A percentile compares a stretch with the other conserved stretches of the same genome.
phyloP scores from a whole-genome alignment of 441 rosid genomes.

The Biscutella laevigata region DNA sequence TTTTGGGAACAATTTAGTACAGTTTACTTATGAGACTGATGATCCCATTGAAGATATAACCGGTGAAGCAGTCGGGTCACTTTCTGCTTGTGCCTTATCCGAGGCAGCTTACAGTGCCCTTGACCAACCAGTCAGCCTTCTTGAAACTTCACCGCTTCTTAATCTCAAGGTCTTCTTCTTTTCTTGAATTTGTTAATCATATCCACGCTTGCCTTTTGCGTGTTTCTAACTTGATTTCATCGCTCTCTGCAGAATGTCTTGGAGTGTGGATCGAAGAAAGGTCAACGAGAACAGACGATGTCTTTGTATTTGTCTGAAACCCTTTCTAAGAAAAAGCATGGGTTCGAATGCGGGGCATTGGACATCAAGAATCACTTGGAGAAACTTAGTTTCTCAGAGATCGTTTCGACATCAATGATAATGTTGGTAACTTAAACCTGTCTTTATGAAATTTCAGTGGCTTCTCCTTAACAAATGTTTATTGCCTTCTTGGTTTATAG shows the following conservation, averaged over 20 bases:
- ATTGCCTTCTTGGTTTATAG: slow-evolving; percentile 32
- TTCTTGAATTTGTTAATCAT: background rate
- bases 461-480: slow-evolving; percentile 18
- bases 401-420: slow-evolving; percentile 63
- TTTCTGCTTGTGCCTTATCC: slow-evolving; percentile 78
- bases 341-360: slow-evolving; percentile 78
- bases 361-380: slow-evolving; percentile 76
- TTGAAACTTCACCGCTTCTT: slow-evolving; percentile 83
- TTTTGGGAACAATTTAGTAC: slow-evolving; percentile 74
- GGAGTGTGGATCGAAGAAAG: slow-evolving; percentile 79
- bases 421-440: slow-evolving; percentile 40
- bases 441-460: background rate
- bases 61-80: slow-evolving; percentile 77
- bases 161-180: slow-evolving; percentile 71
- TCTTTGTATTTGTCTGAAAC: slow-evolving; percentile 64
- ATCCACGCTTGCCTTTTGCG: background rate
- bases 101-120: slow-evolving; percentile 98
- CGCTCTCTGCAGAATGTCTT: slow-evolving; percentile 50
- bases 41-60: slow-evolving; percentile 23
- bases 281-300: slow-evolving; percentile 48
- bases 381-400: slow-evolving; percentile 57
- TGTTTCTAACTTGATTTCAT: background rate
- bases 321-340: slow-evolving; percentile 71
- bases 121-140: slow-evolving; percentile 89
- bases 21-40: slow-evolving; percentile 51